Evolutionary conservation across 768 basidiomycete genomes (phyloP), one percentile per base, ranked within the genome.

Genomic region (Phanerodontia chrysosporium): DNA sequence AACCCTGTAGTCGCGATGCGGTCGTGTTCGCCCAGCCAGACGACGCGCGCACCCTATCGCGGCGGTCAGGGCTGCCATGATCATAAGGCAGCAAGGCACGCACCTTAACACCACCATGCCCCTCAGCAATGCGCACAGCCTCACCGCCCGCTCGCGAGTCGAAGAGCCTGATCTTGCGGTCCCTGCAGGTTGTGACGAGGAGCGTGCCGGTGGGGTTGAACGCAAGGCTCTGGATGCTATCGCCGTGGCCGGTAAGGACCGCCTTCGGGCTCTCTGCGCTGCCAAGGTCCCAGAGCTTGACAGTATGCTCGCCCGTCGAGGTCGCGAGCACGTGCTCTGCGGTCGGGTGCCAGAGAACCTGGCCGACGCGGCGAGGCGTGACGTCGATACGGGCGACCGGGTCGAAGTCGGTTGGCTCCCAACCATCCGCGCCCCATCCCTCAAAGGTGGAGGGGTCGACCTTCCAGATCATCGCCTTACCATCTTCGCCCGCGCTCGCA

Each of bases 1-100:
- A 98, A 98, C 0, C 96, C 96, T 14, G 96, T 99, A 14, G 96
- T 98, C 14, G 89, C 92, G 69, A 98, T 83, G 62, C 84, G 85
- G 71, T 95, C 94, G 51, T 82, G 74, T 57, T 92, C 90, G 45
- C 97, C 96, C 84, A 97, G 84, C 91, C 92, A 98, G 27, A 81
- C 78, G 3, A 94, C 88, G 18, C 96, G 81, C 3, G 92, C 84
- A 3, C 93, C 93, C 74, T 67, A 52, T 35, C 18, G 28, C 46
- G 44, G 39, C 16, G 4, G 39, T 42, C 16, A 42, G 39, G 39
- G 39, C 39, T 8, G 39, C 16, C 22, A 39, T n/a, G 6, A 25
- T 21, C 7, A 9, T n/a, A 27, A 29, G 18, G 29, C 46, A 53
- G 12, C 28, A 7, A 9, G 25, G 39, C 25, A 60, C 66, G 55